These are phyloP conservation scores for Xylariaceae sp. DNA, from an alignment of 2,329 filamentous ascomycete genomes.

Conservation along the genomic window DNA sequence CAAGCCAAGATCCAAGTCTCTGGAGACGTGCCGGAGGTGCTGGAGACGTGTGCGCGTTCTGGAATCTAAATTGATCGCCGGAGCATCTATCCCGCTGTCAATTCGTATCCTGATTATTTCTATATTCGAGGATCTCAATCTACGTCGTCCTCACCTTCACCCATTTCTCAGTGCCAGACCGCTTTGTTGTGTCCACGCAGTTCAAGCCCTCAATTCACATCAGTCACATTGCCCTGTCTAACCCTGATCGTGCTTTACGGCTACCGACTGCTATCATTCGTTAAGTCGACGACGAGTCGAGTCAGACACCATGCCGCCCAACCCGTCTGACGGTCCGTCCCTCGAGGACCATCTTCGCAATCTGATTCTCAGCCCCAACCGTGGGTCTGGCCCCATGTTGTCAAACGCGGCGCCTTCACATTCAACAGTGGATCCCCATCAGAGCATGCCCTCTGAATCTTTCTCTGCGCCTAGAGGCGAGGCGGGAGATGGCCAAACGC, in stretches of 20 bases:
- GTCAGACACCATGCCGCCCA: constrained; percentile 21
- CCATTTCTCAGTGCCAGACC: too few species aligned
- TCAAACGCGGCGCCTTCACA: too few species aligned
- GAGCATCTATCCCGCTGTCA: too few species aligned
- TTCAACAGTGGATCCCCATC: neutral
- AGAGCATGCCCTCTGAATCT: neutral
- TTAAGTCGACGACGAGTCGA: constrained; percentile 1
- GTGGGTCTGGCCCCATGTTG: constrained; percentile 36
- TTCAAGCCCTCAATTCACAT: neutral
- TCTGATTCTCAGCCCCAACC: constrained; percentile 53
- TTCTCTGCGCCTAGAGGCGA: neutral
- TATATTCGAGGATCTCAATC: too few species aligned
- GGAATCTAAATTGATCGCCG: too few species aligned
- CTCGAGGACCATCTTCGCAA: constrained; percentile 55
- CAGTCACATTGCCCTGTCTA: neutral
- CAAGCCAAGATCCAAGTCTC: neutral
- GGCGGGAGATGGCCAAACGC: neutral
- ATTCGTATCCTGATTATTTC: too few species aligned
- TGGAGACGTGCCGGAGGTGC: neutral
- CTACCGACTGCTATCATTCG: neutral
- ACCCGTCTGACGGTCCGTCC: constrained; percentile 14
- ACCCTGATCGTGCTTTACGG: neutral
- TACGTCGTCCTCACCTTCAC: too few species aligned
- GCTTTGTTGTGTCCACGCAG: neutral
- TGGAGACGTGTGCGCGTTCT: neutral